Evolutionary conservation across 2,329 filamentous ascomycete genomes (phyloP), one percentile per base, ranked within the genome.

Genomic region (Ophidiomyces ophidiicola): DNA sequence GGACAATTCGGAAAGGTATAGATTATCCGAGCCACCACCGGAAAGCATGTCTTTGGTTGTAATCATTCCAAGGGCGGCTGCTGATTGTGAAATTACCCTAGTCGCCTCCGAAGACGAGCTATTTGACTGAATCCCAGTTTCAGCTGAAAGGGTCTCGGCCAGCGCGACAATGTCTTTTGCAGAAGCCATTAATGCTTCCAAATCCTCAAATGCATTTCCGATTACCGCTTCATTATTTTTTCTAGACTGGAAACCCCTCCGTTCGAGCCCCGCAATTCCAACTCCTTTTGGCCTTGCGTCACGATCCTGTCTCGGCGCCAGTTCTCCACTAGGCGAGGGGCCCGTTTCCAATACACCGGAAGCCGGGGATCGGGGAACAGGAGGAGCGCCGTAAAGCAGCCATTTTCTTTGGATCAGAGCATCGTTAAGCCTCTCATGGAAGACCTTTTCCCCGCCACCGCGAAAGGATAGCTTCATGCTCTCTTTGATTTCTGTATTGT

Each of bases 141-240:
- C 81, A 8, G 76, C 70, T 1, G 85, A 78, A 50, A 96, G 88
- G 11, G 78, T 78, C 59, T 96, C 88, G 1, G 90, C 90, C 29
- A 98, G 76, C 4, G 86, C 85, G 36, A 96, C 80, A 34, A 98
- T 85, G 56, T 98, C 85, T 56, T 96, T 94, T 4, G 90, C 90
- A 3, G 88, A 94, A 2, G 87, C 85, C 88, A 96, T 98, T 25
- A 98, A 69, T 3, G 90, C 87, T 56, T 96, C 88, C 0, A 98
- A 72, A 53, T 98, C 90, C 56, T 94, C 88, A 53, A 98, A 98
- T 0, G 90, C 87, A 48, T 76, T 86, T 18, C 88, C 88, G 47
- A 98, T 94, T 35, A 94, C 79, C 6, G 85, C 64, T 59, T 94
- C 86, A 51, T 94, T 96, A 58, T 93, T 94, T 63, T 84, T 88